Evolutionary conservation across 164 flowering plant species (phyloP).

Genomic region (Hamamelis virginiana): DNA sequence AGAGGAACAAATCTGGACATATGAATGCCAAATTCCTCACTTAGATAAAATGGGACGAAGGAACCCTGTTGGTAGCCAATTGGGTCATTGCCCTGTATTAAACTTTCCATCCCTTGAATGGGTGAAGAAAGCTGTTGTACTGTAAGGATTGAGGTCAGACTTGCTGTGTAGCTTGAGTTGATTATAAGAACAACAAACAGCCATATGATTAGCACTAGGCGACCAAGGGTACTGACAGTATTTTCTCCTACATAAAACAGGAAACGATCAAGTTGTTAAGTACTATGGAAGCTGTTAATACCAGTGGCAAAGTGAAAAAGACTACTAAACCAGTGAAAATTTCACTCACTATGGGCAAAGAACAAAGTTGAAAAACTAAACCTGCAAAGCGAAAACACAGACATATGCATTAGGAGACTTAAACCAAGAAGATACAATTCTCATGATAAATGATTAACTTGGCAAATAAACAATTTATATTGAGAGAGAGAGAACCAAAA

Average conservation of each 20-base stretch:
- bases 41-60: conserved; percentile 45
- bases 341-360: conserved; percentile 80
- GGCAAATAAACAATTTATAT: neutral
- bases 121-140: conserved; percentile 64
- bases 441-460: neutral
- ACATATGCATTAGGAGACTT: too few species aligned
- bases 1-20: conserved; percentile 49
- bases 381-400: conserved; percentile 45
- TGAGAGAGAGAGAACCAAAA: neutral
- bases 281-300: neutral
- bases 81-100: conserved; percentile 43
- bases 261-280: neutral
- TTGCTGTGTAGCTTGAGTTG: conserved; percentile 67
- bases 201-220: conserved; percentile 55
- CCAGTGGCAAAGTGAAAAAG: neutral
- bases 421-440: neutral
- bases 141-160: conserved; percentile 70
- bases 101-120: conserved; percentile 53
- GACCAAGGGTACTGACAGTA: conserved; percentile 51
- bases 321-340: neutral
- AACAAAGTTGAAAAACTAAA: conserved; percentile 79
- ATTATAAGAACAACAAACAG: conserved; percentile 62
- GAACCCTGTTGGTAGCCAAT: conserved; percentile 67
- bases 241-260: conserved; percentile 42
- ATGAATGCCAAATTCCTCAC: conserved; percentile 38